Base-by-base conservation (phyloP, 1,139 yeast species). In the Magnusiomyces ingens region DNA sequence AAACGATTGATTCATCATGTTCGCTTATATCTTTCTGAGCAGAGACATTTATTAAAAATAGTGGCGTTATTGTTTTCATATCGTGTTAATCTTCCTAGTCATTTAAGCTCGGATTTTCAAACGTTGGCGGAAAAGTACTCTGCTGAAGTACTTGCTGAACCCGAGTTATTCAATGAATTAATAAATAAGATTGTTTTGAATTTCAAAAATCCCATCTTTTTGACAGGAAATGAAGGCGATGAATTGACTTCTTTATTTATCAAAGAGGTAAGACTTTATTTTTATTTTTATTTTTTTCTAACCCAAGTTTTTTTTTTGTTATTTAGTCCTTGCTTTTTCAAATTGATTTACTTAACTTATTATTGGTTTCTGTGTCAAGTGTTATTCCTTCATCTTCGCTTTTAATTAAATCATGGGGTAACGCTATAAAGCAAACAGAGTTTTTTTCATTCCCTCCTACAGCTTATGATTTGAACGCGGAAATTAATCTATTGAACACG, bases 381-480 rank as follows among this genome's bases (percentile, higher is more conserved):
- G 67, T 63, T 19, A 60, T 66, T 26, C 67, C 68, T 15, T 59
- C 60, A 38, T 56, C 60, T 10, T 58, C 67, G 2, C 51, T 41
- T 6, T 58, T 66, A 1, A 75, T 80, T 1, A 54, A 65, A 1
- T 63, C 70, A 11, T 88, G 95, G 95, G 82, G 84, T 58, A 62
- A 71, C 4, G 67, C 81, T 22, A 74, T 81, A 75, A 67, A 71
- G 15, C 63, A 69, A 3, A 73, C 76, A 1, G 70, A 71, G 47
- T 80, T 75, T 59, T 71, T 77, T 29, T 56, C 68, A 1, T 2
- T 63, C 74, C 37, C 71, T 70, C 21, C 64, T 69, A 17, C 49
- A 42, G 8, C 52, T 19, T 35, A 15, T n/a, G 18, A 51, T 41
- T 45, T 50, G 37, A 12, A 42, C 21, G 4, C 17, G 5, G 50